These are phyloP conservation scores for Zygotorulaspora florentina DNA, from an alignment of 805 yeast species.

Conservation along the genomic window DNA sequence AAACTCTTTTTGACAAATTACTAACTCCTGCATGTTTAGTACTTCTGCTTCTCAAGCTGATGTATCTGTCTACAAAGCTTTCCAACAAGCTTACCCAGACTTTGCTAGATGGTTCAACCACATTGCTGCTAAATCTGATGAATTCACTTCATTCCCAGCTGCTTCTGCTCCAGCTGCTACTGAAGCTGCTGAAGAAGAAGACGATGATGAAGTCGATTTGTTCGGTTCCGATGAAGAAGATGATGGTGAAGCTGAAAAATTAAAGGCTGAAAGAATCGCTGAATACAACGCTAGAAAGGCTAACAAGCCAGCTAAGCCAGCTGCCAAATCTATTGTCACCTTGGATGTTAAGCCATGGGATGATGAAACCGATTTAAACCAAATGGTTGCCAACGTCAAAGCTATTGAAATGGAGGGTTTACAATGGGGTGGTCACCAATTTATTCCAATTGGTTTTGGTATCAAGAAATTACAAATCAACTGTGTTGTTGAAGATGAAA, in stretches of 20 bases:
- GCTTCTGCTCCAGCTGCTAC: constrained; percentile 54
- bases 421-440: constrained; percentile 96
- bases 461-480: constrained; percentile 98
- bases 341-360: constrained; percentile 99
- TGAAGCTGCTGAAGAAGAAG: constrained; percentile 59
- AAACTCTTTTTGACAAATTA: not conserved
- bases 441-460: constrained; percentile 98
- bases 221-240: constrained; percentile 93
- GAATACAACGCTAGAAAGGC: constrained; percentile 98
- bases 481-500: constrained; percentile 95
- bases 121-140: constrained; percentile 88
- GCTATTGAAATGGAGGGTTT: constrained; percentile 86
- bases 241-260: constrained; percentile 94
- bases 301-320: constrained; percentile 94
- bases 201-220: constrained; percentile 91
- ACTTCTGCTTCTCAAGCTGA: constrained; percentile 93
- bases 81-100: constrained; percentile 86
- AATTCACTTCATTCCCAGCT: constrained; percentile 78
- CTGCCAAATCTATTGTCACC: constrained; percentile 96
- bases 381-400: constrained; percentile 83
- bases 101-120: constrained; percentile 99
- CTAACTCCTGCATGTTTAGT: constrained; percentile 38
- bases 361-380: constrained; percentile 95
- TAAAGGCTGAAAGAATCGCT: constrained; percentile 96
- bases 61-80: constrained; percentile 89